Percentiles rank a stretch among this genome's conserved stretches.
Evolutionary conservation across 177 flowering plant species (phyloP).

Genomic region (Vitis hybrid): DNA sequence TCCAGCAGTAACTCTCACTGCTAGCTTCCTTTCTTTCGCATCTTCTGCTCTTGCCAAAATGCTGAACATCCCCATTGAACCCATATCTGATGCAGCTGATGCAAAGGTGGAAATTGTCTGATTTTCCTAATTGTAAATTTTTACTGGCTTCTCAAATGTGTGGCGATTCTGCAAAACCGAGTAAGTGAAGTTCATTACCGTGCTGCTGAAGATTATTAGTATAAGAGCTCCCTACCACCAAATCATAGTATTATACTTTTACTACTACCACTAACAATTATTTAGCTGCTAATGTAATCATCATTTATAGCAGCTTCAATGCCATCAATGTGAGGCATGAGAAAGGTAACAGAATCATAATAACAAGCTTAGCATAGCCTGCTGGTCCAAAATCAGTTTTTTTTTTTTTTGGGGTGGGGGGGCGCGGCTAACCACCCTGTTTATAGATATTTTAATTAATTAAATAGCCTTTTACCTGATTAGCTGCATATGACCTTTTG

Average conservation of each 20-base stretch:
- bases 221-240: no score
- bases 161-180: constrained; percentile 62
- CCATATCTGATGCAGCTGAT: constrained; percentile 6
- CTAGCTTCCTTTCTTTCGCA: constrained; percentile 1
- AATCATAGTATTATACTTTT: no score
- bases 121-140: constrained; percentile 58
- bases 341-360: no score
- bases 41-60: neutral
- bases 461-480: constrained; percentile 39
- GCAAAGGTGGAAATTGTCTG: neutral
- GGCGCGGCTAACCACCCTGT: neutral
- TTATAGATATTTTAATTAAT: no score
- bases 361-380: no score
- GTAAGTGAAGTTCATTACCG: neutral
- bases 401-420: no score
- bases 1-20: neutral
- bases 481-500: constrained; percentile 55
- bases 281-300: no score
- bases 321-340: no score
- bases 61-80: constrained; percentile 5
- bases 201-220: no score
- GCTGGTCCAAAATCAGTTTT: no score
- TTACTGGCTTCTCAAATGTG: constrained; percentile 68
- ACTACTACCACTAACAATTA: no score
- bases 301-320: no score